These are phyloP conservation scores for Thozetella sp. DNA, from an alignment of 495 filamentous ascomycete genomes.

Conservation along the genomic window DNA sequence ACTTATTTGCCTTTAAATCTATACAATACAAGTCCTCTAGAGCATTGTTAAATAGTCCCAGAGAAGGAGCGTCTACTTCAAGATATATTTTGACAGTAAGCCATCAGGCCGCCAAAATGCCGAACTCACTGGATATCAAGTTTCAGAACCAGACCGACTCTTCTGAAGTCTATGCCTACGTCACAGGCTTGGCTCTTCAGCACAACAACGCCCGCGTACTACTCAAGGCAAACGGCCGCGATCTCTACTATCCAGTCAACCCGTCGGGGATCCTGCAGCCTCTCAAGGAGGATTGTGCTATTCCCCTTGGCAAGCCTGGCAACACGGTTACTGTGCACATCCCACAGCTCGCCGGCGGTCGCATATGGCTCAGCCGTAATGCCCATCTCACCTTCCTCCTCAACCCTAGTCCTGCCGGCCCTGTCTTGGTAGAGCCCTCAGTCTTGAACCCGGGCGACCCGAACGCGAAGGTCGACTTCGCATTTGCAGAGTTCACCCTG, in stretches of 20 bases:
- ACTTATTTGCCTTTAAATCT: too few species aligned
- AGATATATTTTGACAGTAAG: too few species aligned
- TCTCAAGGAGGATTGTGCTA: conserved; percentile 63
- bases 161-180: conserved; percentile 34
- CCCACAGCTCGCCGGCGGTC: conserved; percentile 67
- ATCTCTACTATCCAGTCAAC: conserved; percentile 36
- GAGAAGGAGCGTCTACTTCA: too few species aligned
- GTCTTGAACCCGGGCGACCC: conserved; percentile 71
- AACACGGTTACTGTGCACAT: conserved; percentile 62
- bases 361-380: conserved; percentile 71
- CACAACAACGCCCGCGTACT: conserved; percentile 31
- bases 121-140: conserved; percentile 35
- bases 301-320: conserved; percentile 64
- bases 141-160: conserved; percentile 36
- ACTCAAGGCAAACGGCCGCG: conserved; percentile 28
- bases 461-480: conserved; percentile 65
- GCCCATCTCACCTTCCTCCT: conserved; percentile 67
- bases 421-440: conserved; percentile 75
- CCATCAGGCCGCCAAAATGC: too few species aligned
- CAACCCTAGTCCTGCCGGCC: conserved; percentile 72
- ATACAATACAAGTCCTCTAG: too few species aligned
- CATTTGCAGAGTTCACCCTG: conserved; percentile 78
- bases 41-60: too few species aligned
- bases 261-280: conserved; percentile 41
- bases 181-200: conserved; percentile 46